Evolutionary conservation across 2,329 filamentous ascomycete genomes (phyloP), one percentile per base, ranked within the genome.

Genomic region (Trichoderma oligosporum): DNA sequence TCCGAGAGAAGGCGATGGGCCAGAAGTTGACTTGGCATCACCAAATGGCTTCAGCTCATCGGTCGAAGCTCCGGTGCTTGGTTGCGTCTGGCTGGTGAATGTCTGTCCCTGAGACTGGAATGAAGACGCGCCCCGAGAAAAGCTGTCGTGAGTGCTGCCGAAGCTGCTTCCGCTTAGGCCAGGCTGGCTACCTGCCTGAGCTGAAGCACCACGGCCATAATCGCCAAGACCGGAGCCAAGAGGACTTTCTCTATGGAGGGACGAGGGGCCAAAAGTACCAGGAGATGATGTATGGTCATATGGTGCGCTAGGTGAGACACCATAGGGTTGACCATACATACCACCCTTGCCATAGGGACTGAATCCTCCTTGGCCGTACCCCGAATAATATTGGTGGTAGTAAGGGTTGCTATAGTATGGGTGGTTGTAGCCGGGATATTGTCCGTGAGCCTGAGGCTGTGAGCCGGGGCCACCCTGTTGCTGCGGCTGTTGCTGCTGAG

Each of bases 401-500:
- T 84, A 86, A 1, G 82, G 82, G 70, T 79, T 84, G 63, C 74
- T 76, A 65, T 80, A 85, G 71, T 86, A 86, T 1, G 81, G 81
- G 64, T 84, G 81, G 64, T 71, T 77, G 66, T 76, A 77, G 63
- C 78, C 78, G 38, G 78, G 76, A 66, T 82, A 83, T 61, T 75
- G 78, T 41, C 70, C 72, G 59, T 76, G 74, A 24, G 74, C 52
- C 63, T 77, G 76, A 16, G 73, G 75, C 67, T 78, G 76, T 53
- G 74, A 71, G 45, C 71, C 71, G 39, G 75, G 75, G n/a, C 65
- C 71, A 27, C 68, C 72, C 64, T 76, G 73, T 63, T 80, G 79
- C 39, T 72, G 74, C 60, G 78, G 78, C 44, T 76, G 75, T 27
- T 84, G 80, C 62, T 71, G 69, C 65, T 82, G 81, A 45, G 74